A percentile compares a stretch with the other conserved stretches of the same genome.
Evolutionary conservation across 2,329 filamentous ascomycete species (phyloP).

Genomic region (Zasmidium angulare): DNA sequence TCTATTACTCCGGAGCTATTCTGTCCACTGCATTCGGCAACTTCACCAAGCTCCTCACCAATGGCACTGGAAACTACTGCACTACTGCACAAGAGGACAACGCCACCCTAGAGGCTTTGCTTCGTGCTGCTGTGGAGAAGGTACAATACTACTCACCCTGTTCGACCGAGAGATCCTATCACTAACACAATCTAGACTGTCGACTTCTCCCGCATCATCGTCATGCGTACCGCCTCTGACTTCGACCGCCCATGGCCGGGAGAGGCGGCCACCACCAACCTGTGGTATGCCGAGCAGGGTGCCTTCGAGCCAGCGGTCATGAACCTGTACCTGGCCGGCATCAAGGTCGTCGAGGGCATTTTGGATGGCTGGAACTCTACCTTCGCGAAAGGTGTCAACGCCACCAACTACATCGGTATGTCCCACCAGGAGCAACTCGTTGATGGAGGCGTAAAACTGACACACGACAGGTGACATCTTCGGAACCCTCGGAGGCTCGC

Average conservation of each 20-base stretch:
- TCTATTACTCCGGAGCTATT: slow-evolving; percentile 65
- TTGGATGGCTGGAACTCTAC: slow-evolving; percentile 59
- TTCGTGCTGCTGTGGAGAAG: slow-evolving; percentile 58
- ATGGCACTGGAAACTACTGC: slow-evolving; percentile 67
- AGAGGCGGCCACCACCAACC: slow-evolving; percentile 57
- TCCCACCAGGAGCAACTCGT: too few relatives aligned
- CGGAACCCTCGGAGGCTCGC: slow-evolving; percentile 59
- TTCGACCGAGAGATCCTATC: not conserved
- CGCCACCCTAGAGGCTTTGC: slow-evolving; percentile 64
- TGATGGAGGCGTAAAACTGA: too few relatives aligned
- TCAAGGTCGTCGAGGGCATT: slow-evolving; percentile 65
- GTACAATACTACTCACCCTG: slow-evolving; percentile 27
- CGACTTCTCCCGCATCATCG: slow-evolving; percentile 66
- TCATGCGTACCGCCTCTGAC: slow-evolving; percentile 69
- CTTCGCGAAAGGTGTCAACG: slow-evolving; percentile 57
- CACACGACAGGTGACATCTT: slow-evolving; percentile 52
- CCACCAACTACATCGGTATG: slow-evolving; percentile 59
- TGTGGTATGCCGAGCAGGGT: slow-evolving; percentile 61
- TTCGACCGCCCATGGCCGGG: slow-evolving; percentile 68
- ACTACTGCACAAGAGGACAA: slow-evolving; percentile 73
- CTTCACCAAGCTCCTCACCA: slow-evolving; percentile 63
- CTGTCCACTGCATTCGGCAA: slow-evolving; percentile 66
- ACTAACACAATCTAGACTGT: slow-evolving; percentile 34
- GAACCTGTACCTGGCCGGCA: slow-evolving; percentile 67
- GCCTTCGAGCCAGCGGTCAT: slow-evolving; percentile 62